Evolutionary conservation across 225 moss, liverwort and hornwort genomes (phyloP), one percentile per base, ranked within the genome.

Genomic region (Pseudisothecium myosuroides): DNA sequence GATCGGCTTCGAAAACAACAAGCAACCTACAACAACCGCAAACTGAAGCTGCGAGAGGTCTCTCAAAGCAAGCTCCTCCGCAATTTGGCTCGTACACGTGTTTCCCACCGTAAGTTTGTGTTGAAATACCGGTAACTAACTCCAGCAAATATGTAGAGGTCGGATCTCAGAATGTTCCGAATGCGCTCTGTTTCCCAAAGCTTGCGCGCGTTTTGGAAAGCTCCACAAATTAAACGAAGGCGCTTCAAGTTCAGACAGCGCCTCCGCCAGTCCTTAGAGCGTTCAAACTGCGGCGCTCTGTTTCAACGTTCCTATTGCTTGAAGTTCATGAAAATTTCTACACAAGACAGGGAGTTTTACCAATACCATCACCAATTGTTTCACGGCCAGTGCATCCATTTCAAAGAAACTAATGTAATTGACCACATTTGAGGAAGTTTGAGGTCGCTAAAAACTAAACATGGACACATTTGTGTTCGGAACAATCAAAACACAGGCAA

Each of bases 91-190:
- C 80, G 54, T 62, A 59, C 87, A 68, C 79, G 49, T 88, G 58
- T 82, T 82, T 82, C 66, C 85, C 62, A 87, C 56, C 65, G 43
- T 16, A 52, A 12, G 16, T 65, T 11, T 37, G 15, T 55, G 26
- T 78, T 55, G 55, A 78, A 78, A 88, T 86, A 89, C 80, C 55
- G 43, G 81, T 89, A 93, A 91, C 88, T 86, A 89, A 92, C 85
- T 91, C 85, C 54, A 78, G 83, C 84, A 34, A 29, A 22, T 58
- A 23, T 43, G 82, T 89, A 91, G 83, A 89, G 20, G 74, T 83
- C 52, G 34, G 37, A 66, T 56, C 81, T 39, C 76, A 83, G 60
- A 91, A n/a, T n/a, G n/a, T n/a, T n/a, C n/a, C n/a, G 85, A 88
- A 73, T 37, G 73, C 31, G 17, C 83, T 72, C 34, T 78, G 72